A percentile compares a stretch with the other conserved stretches of the same genome.
Evolutionary conservation across 768 basidiomycete species (phyloP).

Genomic region (Lactarius evosmus): DNA sequence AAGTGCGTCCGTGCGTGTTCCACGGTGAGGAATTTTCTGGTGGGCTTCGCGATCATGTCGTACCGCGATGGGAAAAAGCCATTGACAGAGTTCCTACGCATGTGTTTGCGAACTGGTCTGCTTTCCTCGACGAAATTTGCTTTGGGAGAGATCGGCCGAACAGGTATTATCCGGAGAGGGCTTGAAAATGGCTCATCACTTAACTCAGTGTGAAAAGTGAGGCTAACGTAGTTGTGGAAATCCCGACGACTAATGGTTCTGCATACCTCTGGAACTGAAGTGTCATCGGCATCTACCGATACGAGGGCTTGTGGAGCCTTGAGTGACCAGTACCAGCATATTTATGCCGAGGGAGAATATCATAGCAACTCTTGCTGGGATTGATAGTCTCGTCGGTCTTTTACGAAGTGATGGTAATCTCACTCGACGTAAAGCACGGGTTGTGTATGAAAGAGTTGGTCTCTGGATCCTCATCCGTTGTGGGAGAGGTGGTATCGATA

Average conservation of each 20-base stretch:
- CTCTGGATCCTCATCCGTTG: too few relatives aligned
- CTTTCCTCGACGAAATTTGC: background rate
- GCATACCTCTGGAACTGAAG: background rate
- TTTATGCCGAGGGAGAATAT: background rate
- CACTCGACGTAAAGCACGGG: background rate
- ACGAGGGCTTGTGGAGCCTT: background rate
- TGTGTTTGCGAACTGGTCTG: background rate
- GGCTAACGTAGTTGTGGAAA: background rate
- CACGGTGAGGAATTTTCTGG: background rate
- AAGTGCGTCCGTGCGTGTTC: constrained; percentile 2
- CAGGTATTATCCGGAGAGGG: background rate
- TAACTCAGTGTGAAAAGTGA: background rate
- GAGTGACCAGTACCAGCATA: background rate
- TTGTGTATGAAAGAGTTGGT: background rate
- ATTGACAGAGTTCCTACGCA: constrained; percentile 65
- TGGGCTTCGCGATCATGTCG: background rate
- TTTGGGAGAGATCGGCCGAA: background rate
- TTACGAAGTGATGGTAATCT: background rate
- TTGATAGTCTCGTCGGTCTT: background rate
- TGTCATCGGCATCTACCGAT: background rate
- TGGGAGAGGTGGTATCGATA: too few relatives aligned
- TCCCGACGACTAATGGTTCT: background rate
- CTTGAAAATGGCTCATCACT: background rate
- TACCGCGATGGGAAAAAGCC: constrained; percentile 88
- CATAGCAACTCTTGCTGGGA: background rate